These are phyloP conservation scores for Monosporascus sp. DNA, from an alignment of 2,329 filamentous ascomycete genomes.

Conservation along the genomic window DNA sequence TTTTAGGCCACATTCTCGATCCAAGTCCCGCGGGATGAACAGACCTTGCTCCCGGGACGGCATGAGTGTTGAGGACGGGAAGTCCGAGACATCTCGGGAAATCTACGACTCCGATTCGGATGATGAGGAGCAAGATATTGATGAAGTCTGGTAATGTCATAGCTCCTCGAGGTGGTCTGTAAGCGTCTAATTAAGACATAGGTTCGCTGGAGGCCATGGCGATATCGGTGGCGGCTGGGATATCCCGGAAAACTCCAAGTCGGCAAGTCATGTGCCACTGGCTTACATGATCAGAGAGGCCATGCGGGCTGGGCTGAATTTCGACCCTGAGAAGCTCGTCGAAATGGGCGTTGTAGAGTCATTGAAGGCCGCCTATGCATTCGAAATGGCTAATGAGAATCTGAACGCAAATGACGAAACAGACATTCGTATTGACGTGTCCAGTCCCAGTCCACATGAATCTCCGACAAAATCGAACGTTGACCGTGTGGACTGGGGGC, in stretches of 20 bases:
- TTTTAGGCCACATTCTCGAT: conserved; percentile 28
- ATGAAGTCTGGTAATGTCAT: conserved; percentile 59
- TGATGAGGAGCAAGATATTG: conserved; percentile 61
- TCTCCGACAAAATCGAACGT: conserved; percentile 1
- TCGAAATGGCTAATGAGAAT: conserved; percentile 5
- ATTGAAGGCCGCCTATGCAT: conserved; percentile 28
- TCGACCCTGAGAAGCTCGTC: conserved; percentile 63
- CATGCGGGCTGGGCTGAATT: conserved; percentile 59
- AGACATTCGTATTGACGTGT: conserved; percentile 30
- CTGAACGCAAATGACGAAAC: conserved; percentile 7
- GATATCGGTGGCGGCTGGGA: conserved; percentile 78
- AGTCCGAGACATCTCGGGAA: conserved; percentile 26
- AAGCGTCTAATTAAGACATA: conserved; percentile 1
- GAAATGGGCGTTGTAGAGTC: conserved; percentile 57
- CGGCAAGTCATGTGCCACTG: conserved; percentile 62
- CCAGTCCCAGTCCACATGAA: conserved; percentile 15
- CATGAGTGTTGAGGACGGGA: conserved; percentile 16
- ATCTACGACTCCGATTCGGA: conserved; percentile 37
- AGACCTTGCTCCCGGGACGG: conserved; percentile 11
- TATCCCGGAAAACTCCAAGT: conserved; percentile 48
- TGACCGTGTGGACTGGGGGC: conserved; percentile 7
- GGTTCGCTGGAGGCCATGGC: conserved; percentile 70
- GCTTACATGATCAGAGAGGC: conserved; percentile 67
- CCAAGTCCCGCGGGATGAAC: conserved; percentile 22
- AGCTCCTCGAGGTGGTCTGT: not conserved